These are phyloP conservation scores for Chamaecyparis obtusa DNA, from an alignment of 75 land plant species.

Conservation along the genomic window DNA sequence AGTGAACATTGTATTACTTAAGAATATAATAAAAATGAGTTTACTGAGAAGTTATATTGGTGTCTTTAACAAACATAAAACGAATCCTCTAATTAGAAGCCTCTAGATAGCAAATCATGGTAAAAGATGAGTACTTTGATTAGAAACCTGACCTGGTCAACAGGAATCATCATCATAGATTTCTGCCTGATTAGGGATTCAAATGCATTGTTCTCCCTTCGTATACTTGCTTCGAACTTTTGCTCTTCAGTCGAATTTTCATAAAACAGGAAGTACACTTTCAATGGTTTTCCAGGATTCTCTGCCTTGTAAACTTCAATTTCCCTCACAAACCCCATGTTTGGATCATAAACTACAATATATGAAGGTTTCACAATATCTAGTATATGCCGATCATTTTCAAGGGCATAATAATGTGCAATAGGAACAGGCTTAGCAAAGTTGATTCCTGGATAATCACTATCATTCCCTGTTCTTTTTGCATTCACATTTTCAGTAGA, in stretches of 20 bases:
- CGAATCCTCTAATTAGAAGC: background rate
- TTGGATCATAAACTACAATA: constrained; percentile 95
- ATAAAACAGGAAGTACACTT: constrained; percentile 95
- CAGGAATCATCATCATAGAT: constrained; percentile 95
- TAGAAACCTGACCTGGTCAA: constrained; percentile 73
- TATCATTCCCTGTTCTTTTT: background rate
- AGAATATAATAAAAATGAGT: background rate
- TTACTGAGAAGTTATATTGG: background rate
- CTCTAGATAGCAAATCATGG: background rate
- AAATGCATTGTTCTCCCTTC: constrained; percentile 89
- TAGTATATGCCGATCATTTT: constrained; percentile 73
- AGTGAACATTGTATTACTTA: background rate
- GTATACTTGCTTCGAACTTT: constrained; percentile 94
- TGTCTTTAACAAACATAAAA: constrained; percentile 6
- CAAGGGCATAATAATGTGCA: constrained; percentile 86
- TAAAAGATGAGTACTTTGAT: background rate
- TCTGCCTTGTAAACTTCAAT: constrained; percentile 93
- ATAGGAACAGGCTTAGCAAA: constrained; percentile 37
- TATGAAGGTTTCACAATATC: constrained; percentile 72
- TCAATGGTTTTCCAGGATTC: constrained; percentile 61
- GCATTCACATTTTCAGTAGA: background rate
- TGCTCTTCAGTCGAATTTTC: constrained; percentile 93
- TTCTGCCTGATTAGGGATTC: constrained; percentile 97
- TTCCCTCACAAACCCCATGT: constrained; percentile 93
- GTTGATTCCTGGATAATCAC: background rate